Evolutionary conservation across 2,329 filamentous ascomycete genomes (phyloP).

Genomic region (Talaromyces sp.): DNA sequence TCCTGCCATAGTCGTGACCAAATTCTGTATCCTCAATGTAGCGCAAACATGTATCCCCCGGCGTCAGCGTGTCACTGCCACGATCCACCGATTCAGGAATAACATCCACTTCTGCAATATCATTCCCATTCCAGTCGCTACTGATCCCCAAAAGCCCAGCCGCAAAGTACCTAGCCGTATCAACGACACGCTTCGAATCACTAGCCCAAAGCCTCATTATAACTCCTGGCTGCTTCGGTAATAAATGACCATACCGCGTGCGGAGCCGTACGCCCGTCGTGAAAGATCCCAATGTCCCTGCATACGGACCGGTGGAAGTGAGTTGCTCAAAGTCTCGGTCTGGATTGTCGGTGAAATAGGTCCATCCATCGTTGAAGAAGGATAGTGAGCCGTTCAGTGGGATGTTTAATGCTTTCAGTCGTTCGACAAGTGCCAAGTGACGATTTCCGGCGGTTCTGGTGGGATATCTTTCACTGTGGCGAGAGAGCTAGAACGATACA

Average conservation of each 20-base stretch:
- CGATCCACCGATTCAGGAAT: conserved; percentile 52
- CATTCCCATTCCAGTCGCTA: conserved; percentile 36
- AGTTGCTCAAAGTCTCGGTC: conserved; percentile 51
- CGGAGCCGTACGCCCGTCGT: conserved; percentile 53
- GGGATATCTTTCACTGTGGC: conserved; percentile 58
- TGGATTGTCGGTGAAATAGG: conserved; percentile 51
- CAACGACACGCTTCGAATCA: conserved; percentile 52
- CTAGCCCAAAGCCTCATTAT: conserved; percentile 52
- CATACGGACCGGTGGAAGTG: conserved; percentile 55
- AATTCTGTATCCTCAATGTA: conserved; percentile 37
- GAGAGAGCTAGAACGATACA: conserved; percentile 46
- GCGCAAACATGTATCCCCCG: conserved; percentile 46
- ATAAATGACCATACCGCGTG: conserved; percentile 51
- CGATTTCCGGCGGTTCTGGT: conserved; percentile 50
- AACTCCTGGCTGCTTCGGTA: conserved; percentile 27
- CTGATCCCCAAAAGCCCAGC: conserved; percentile 53
- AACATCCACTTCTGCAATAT: conserved; percentile 46
- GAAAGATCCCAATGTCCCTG: conserved; percentile 54
- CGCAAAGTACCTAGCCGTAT: conserved; percentile 55
- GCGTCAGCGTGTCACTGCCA: conserved; percentile 55
- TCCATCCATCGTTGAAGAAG: conserved; percentile 52
- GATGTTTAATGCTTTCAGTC: conserved; percentile 42
- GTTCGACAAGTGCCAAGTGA: conserved; percentile 48
- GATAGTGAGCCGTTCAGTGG: conserved; percentile 49
- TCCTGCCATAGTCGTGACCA: conserved; percentile 52